Conservation (phyloP, 106 monocot species). For the Dendrobium chrysotoxum region DNA sequence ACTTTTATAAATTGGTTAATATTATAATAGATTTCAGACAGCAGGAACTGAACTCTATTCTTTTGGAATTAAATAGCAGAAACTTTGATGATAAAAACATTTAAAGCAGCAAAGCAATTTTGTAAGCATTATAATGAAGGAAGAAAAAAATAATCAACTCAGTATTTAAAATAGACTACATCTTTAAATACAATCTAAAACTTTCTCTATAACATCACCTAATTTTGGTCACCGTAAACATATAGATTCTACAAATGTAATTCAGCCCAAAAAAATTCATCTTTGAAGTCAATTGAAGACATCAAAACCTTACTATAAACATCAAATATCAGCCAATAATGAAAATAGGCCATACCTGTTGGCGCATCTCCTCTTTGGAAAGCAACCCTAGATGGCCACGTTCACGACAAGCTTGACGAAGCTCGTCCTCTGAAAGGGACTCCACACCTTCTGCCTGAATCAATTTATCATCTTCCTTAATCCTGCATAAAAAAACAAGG, state of each 20-base stretch:
- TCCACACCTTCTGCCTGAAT: conserved; percentile 92
- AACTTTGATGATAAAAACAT: background rate
- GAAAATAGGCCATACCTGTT: conserved; percentile 44
- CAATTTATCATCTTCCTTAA: conserved; percentile 90
- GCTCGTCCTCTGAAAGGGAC: conserved; percentile 87
- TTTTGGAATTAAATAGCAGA: background rate
- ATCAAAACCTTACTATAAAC: background rate
- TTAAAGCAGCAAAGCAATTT: background rate
- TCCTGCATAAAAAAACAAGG: conserved; percentile 34
- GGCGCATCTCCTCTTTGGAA: conserved; percentile 85
- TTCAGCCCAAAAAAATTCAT: background rate
- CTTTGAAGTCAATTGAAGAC: background rate
- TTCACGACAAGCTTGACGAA: conserved; percentile 90
- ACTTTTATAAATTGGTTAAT: background rate
- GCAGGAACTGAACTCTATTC: background rate
- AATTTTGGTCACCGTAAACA: background rate
- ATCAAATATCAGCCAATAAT: background rate
- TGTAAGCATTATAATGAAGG: background rate
- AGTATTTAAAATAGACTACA: background rate
- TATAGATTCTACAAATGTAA: background rate
- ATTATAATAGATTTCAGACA: background rate
- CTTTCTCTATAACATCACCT: background rate
- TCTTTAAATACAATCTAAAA: background rate
- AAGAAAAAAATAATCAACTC: background rate
- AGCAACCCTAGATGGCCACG: conserved; percentile 89